Conservation (phyloP, 805 yeast species). For the Cyberlindnera mrakii region DNA sequence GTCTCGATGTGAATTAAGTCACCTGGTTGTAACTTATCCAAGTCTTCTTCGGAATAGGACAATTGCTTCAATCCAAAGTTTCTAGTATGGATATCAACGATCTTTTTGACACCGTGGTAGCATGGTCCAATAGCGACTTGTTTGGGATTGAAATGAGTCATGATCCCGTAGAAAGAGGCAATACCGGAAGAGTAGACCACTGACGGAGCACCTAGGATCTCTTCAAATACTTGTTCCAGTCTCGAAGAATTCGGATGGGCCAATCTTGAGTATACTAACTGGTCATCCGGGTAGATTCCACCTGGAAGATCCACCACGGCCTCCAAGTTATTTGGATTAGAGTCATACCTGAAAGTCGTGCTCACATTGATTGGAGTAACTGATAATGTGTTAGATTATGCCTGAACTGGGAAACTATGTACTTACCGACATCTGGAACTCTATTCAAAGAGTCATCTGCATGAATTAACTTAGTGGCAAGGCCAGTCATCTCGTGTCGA, state of each 20-base stretch:
- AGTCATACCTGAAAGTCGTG: slow-evolving; percentile 67
- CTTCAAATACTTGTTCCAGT: slow-evolving; percentile 58
- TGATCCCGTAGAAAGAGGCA: slow-evolving; percentile 71
- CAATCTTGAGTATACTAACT: slow-evolving; percentile 61
- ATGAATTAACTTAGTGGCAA: slow-evolving; percentile 59
- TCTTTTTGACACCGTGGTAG: slow-evolving; percentile 80
- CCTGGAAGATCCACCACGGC: slow-evolving; percentile 37
- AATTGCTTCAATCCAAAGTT: slow-evolving; percentile 50
- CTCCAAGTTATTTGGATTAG: slow-evolving; percentile 49
- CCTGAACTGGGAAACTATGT: background rate
- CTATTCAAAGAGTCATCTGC: slow-evolving; percentile 57
- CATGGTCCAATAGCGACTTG: slow-evolving; percentile 69
- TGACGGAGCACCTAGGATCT: slow-evolving; percentile 56
- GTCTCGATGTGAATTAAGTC: slow-evolving; percentile 83
- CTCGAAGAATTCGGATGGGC: slow-evolving; percentile 68
- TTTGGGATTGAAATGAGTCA: slow-evolving; percentile 69
- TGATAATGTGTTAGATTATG: slow-evolving; percentile 22
- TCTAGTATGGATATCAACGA: slow-evolving; percentile 56
- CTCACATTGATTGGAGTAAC: slow-evolving; percentile 78
- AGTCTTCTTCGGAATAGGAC: slow-evolving; percentile 38
- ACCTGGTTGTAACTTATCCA: slow-evolving; percentile 45
- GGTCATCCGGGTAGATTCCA: slow-evolving; percentile 25
- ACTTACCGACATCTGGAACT: slow-evolving; percentile 49
- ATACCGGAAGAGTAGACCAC: slow-evolving; percentile 75
- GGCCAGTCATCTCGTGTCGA: slow-evolving; percentile 26